Evolutionary conservation across 2,329 filamentous ascomycete genomes (phyloP), one percentile per base, ranked within the genome.

Genomic region (Diaporthe longicolla): DNA sequence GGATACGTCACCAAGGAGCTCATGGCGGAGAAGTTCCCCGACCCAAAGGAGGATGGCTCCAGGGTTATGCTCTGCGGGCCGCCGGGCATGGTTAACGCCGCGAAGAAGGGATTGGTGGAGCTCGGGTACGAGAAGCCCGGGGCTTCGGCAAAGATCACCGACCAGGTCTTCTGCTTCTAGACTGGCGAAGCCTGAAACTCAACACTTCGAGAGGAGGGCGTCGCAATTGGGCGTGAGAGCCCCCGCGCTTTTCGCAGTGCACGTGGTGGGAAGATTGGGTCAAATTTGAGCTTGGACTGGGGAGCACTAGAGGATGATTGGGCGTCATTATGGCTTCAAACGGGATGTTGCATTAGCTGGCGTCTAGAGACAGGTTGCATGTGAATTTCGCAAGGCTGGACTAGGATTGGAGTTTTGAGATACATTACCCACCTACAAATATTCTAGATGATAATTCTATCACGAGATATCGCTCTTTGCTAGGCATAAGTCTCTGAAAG

Each of bases 11-110:
- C 85, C 0, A 82, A 83, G 57, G 85, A 88, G 0, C 78, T 90
- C 48, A 85, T 92, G 77, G 77, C 81, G 66, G 83, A 88, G 74
- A 83, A 79, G 45, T 82, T 92, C 63, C 89, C 90, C 0, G 76
- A 77, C 0, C 81, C 89, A 0, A 82, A 81, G 0, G 58, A 78
- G 0, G 86, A 89, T 19, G 71, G 57, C 7, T 84, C 84, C 2
- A 91, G 89, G 79, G 79, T 90, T 10, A 82, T 91, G 83, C 80
- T 92, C 1, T 92, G 90, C 76, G 91, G 91, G 0, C 90, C 91
- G 0, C 90, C 90, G 0, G 87, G 86, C 0, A 90, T 92, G 89
- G 82, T 92, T 2, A 87, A 87, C 58, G 89, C 88, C 0, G 84
- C 86, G 19, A 92, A 90, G 82, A 88, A 85, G 77, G 82, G 81